phyloP scores from a whole-genome alignment of 2,329 filamentous ascomycete genomes.

The Pseudogymnoascus sp. region DNA sequence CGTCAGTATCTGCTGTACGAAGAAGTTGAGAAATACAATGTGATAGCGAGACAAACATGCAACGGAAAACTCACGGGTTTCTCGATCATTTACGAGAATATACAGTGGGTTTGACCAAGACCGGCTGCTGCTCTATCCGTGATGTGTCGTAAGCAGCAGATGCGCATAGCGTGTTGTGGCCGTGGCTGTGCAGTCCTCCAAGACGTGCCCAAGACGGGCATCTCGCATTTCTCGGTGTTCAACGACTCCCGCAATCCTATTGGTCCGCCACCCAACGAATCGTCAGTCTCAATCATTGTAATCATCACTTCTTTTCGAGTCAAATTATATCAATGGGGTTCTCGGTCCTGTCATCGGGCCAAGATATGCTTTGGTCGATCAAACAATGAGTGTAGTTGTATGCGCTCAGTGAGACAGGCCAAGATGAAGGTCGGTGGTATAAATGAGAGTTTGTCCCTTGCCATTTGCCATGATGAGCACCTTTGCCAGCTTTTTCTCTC shows the following conservation, averaged over 20 bases:
- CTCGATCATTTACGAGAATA: slow-evolving; percentile 4
- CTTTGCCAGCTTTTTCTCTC: not conserved
- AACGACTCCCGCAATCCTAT: not conserved
- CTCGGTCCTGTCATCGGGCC: not conserved
- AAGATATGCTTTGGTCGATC: not conserved
- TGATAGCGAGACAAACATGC: not conserved
- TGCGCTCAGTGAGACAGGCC: not conserved
- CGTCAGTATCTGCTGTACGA: not conserved
- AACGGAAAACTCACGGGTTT: slow-evolving; percentile 7
- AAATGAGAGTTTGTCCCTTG: not conserved
- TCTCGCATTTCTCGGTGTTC: slow-evolving; percentile 4
- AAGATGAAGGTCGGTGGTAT: not conserved
- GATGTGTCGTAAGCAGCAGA: not conserved
- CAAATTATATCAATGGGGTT: not conserved
- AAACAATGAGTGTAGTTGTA: not conserved
- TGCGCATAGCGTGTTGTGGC: not conserved
- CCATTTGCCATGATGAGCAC: not conserved
- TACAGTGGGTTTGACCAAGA: not conserved
- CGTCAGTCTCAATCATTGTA: not conserved
- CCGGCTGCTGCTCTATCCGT: not conserved
- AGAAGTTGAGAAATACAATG: not conserved
- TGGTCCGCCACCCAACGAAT: not conserved
- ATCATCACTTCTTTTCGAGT: not conserved
- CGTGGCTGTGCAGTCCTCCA: not conserved
- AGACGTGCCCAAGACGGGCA: not conserved